Percentiles rank a stretch among this genome's conserved stretches.
Conservation (phyloP, 139 green algal species). For the Ettlia oleoabundans region DNA sequence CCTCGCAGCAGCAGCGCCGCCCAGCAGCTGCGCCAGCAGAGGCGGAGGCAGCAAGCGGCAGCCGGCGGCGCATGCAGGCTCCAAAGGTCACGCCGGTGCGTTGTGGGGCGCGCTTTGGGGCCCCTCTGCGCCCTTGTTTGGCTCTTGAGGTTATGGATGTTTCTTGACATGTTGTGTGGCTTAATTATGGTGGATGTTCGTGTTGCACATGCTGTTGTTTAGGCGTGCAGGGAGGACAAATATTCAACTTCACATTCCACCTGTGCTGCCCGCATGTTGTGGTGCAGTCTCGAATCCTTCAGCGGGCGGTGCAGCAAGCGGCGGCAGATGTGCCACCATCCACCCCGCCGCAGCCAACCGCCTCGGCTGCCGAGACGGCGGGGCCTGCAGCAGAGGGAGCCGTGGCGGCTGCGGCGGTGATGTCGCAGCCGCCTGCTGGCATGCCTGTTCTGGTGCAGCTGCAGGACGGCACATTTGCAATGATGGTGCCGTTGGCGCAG, state of each 20-base stretch:
- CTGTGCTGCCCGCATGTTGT: background rate
- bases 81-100: slow-evolving; percentile 20
- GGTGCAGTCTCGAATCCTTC: slow-evolving; percentile 21
- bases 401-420: background rate
- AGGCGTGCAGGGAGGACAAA: too few relatives aligned
- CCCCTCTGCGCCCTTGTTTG: too few relatives aligned
- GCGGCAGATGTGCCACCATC: slow-evolving; percentile 6
- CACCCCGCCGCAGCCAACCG: background rate
- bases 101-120: too few relatives aligned
- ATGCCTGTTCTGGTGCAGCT: slow-evolving; percentile 20
- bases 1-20: background rate
- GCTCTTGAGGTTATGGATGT: too few relatives aligned
- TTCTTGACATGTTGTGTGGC: too few relatives aligned
- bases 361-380: background rate
- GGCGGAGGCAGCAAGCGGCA: background rate
- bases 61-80: background rate
- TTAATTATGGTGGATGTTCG: too few relatives aligned
- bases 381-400: background rate
- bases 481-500: slow-evolving; percentile 17
- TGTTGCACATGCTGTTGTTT: too few relatives aligned
- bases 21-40: background rate
- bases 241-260: too few relatives aligned
- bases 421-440: background rate
- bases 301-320: slow-evolving; percentile 18
- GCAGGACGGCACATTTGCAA: slow-evolving; percentile 20